These are phyloP conservation scores for Annulohypoxylon moriforme DNA, from an alignment of 495 filamentous ascomycete species.

Conservation along the genomic window DNA sequence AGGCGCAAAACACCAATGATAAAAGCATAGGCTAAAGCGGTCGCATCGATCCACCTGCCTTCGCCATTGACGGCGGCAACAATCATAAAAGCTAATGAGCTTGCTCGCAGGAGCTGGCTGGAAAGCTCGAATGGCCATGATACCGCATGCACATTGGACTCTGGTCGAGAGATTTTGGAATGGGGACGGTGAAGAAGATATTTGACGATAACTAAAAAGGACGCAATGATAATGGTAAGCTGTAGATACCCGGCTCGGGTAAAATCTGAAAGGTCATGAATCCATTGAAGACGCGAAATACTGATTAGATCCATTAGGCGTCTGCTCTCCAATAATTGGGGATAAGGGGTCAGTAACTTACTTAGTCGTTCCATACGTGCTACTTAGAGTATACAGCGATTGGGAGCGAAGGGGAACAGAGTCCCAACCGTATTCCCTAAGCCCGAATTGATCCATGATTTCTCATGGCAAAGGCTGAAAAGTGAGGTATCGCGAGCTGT, in stretches of 20 bases:
- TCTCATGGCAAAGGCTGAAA: conserved; percentile 15
- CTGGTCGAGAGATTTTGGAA: conserved; percentile 37
- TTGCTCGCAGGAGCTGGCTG: conserved; percentile 48
- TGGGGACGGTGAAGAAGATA: conserved; percentile 44
- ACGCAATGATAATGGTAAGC: conserved; percentile 42
- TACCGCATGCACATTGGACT: conserved; percentile 45
- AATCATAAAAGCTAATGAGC: conserved; percentile 47
- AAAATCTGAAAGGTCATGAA: conserved; percentile 42
- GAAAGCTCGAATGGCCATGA: conserved; percentile 47
- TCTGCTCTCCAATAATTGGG: background rate
- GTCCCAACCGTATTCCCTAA: conserved; percentile 33
- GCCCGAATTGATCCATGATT: conserved; percentile 32
- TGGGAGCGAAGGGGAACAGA: conserved; percentile 32
- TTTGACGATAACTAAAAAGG: conserved; percentile 43
- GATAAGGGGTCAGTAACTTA: conserved; percentile 12
- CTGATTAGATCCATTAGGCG: conserved; percentile 17
- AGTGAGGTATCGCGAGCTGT: conserved; percentile 8
- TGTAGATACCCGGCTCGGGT: conserved; percentile 46
- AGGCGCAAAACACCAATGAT: conserved; percentile 52
- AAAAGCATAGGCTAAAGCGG: conserved; percentile 48
- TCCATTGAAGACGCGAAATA: conserved; percentile 41
- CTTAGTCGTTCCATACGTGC: conserved; percentile 2
- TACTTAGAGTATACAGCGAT: conserved; percentile 17
- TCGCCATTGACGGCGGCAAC: conserved; percentile 36
- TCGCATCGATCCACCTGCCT: conserved; percentile 46